Percentiles rank a stretch among this genome's conserved stretches.
Evolutionary conservation across 805 yeast species (phyloP).

Genomic region (Yarrowia sp.): DNA sequence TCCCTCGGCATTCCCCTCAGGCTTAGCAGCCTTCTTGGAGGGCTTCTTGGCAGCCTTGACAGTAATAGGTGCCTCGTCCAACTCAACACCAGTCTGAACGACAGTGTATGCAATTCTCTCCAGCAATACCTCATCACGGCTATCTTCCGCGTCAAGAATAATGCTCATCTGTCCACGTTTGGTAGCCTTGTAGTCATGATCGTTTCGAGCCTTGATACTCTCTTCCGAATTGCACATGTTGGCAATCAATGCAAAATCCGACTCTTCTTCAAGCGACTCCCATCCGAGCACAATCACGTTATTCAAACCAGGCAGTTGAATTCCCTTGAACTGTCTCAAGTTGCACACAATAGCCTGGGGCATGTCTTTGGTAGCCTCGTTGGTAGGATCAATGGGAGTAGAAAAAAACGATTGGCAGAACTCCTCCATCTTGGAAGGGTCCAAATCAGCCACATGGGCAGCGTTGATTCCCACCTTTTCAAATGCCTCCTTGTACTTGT

Average conservation of each 20-base stretch:
- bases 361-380: slow-evolving; percentile 5
- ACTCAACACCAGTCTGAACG: not conserved
- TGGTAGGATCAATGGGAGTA: not conserved
- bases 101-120: slow-evolving; percentile 23
- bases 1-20: not conserved
- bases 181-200: not conserved
- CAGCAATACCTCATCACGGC: slow-evolving; percentile 11
- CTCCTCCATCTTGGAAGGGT: slow-evolving; percentile 3
- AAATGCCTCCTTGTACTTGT: slow-evolving; percentile 19
- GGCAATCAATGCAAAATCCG: slow-evolving; percentile 9
- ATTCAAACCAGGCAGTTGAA: not conserved
- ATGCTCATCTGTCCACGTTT: slow-evolving; percentile 7
- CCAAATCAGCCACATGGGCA: slow-evolving; percentile 16
- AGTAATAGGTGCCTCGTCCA: not conserved
- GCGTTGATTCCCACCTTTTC: slow-evolving; percentile 7
- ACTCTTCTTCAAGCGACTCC: slow-evolving; percentile 23
- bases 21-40: not conserved
- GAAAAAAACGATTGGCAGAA: not conserved
- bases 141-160: not conserved
- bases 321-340: slow-evolving; percentile 5
- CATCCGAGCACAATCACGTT: slow-evolving; percentile 19
- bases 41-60: not conserved
- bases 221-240: slow-evolving; percentile 15
- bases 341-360: slow-evolving; percentile 22
- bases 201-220: slow-evolving; percentile 8